Evolutionary conservation across 306 rosid genomes (phyloP), one percentile per base, ranked within the genome.

Genomic region (Quercus berberidifolia): DNA sequence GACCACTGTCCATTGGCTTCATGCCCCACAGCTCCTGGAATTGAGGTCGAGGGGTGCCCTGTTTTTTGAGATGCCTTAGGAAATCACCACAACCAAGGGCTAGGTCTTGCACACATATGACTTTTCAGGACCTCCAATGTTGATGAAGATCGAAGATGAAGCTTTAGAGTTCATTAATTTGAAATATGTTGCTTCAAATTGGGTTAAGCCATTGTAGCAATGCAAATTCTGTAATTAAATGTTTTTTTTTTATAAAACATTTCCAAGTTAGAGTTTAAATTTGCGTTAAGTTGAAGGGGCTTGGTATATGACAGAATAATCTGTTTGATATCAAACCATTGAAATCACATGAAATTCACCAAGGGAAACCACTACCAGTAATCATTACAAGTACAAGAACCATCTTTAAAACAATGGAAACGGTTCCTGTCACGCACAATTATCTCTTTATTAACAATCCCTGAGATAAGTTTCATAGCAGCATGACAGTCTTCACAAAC

Each of bases 11-110:
- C 72, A 0, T 75, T 94, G 83, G 98, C 93, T 0, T 33, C 0
- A 0, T 94, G 97, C 55, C 98, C 97, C 4, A 89, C 94, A 19
- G 93, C 93, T 1, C 92, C 90, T 1, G 94, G 98, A 7, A 35
- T 92, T 0, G 55, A 41, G 26, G 59, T 76, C 1, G 11, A 51
- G 9, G 98, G 92, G 0, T 94, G 97, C 26, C 97, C 93, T 4
- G 70, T 83, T 60, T 78, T 52, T 1, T 87, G 74, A 84, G 38
- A 11, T 54, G 4, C 4, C 13, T 25, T 3, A 1, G 8, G 33
- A 25, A 21, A 59, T 21, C 5, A 1, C 70, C 70, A 30, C 14
- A 41, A 11, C 54, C 5, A 38, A 38, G 43, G 43, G 10, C 43
- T 38, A 38, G 43, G 43, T 38, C 43, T 38, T 7, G 0, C 43